Conservation (phyloP, 495 filamentous ascomycete genomes). For the Penicillium subrubescens region DNA sequence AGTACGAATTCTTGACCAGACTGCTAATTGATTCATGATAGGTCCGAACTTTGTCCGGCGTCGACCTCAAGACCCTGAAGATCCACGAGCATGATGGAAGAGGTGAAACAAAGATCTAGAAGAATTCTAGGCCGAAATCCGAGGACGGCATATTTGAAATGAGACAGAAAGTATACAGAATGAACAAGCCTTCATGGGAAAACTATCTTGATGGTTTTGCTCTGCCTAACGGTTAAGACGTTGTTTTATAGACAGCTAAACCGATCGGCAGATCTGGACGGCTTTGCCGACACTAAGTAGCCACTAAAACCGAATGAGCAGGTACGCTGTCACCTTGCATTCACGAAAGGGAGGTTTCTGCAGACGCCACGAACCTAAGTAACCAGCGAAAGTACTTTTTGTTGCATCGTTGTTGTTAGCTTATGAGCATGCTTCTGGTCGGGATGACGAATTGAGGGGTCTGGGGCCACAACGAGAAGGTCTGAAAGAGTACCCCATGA, state of each 20-base stretch:
- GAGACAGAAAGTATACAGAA: not conserved
- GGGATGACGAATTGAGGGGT: constrained; percentile 5
- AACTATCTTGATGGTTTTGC: not conserved
- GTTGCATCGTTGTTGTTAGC: not conserved
- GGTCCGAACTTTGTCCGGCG: constrained; percentile 33
- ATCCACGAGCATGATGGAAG: constrained; percentile 32
- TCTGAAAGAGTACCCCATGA: not conserved
- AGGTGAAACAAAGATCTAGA: constrained; percentile 1
- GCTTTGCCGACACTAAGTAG: not conserved
- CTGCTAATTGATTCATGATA: constrained; percentile 9
- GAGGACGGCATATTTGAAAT: not conserved
- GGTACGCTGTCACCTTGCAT: not conserved
- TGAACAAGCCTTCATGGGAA: not conserved
- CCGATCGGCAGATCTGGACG: not conserved
- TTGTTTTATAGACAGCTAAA: not conserved
- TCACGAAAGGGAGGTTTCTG: not conserved
- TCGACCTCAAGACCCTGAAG: constrained; percentile 33
- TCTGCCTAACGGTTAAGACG: no score
- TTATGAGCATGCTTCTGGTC: constrained; percentile 1
- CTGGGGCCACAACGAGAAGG: not conserved
- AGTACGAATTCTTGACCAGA: not conserved
- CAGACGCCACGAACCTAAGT: not conserved
- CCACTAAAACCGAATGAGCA: not conserved
- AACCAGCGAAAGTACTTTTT: not conserved
- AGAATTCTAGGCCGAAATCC: not conserved